Evolutionary conservation across 345 rosid genomes (phyloP), one percentile per base, ranked within the genome.

Genomic region (Jatropha curcas): DNA sequence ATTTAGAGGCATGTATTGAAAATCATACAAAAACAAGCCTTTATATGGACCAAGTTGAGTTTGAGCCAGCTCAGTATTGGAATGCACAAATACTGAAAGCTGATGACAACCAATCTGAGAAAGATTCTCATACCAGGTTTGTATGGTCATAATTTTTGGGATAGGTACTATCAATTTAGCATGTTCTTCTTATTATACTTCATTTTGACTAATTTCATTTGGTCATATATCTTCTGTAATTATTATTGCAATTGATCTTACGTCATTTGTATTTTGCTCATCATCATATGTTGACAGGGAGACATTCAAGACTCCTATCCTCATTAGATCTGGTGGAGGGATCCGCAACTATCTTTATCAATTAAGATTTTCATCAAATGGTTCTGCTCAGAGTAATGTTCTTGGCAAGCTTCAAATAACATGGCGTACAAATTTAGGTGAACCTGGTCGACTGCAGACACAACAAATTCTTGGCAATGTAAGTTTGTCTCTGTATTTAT

Each of bases 11-110:
- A 45, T 95, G 96, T 83, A 87, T 95, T 76, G 97, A 93, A 78
- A 95, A 93, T 81, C 98, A 91, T 76, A 91, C 97, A 71, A 95
- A 95, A 81, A 75, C 93, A 52, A 89, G 85, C 83, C 96, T 92
- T 79, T 91, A 88, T 61, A 88, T 95, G 98, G 98, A 93, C 79
- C 97, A 88, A 91, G 98, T 93, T 77, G 98, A 95, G 82, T 95
- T 95, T 82, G 99, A 95, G 84, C 97, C 99, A 62, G 83, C 98
- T 62, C 90, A 83, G 76, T 78, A 84, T 78, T 93, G 98, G 98
- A 86, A 59, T 80, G 96, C 95, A 28, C 82, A 81, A 71, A 73
- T 86, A 66, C 71, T 91, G 68, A 88, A 84, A 64, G 85, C 82
- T 68, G 92, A 88, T 73, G 90, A 84, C 60, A 74, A 69, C 62